A percentile compares a stretch with the other conserved stretches of the same genome.
phyloP scores from a whole-genome alignment of 176 grass and related monocot species.

The Juncus inflexus region DNA sequence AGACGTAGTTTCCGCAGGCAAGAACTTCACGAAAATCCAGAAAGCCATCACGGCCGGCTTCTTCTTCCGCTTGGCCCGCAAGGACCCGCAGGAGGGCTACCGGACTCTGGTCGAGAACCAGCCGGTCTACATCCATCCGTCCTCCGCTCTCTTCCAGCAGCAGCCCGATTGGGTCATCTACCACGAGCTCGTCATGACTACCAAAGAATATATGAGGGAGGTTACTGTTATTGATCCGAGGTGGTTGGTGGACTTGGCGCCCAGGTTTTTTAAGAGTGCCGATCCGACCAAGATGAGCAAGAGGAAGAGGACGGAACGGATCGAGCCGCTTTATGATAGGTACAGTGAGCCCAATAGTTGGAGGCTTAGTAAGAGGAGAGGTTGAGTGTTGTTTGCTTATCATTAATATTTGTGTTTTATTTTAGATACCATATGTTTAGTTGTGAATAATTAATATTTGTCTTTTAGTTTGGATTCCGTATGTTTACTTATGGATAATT shows the following conservation, averaged over 20 bases:
- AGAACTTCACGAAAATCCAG: constrained; percentile 84
- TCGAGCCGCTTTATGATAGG: constrained; percentile 81
- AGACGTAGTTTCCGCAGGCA: constrained; percentile 70
- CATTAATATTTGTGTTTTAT: too few species aligned
- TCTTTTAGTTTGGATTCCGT: too few species aligned
- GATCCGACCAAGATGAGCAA: constrained; percentile 95
- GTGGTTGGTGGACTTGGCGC: constrained; percentile 72
- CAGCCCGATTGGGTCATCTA: constrained; percentile 95
- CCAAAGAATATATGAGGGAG: constrained; percentile 88
- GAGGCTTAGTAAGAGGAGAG: constrained; percentile 84
- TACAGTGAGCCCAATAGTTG: constrained; percentile 91
- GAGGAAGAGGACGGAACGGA: constrained; percentile 78
- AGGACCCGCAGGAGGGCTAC: constrained; percentile 91
- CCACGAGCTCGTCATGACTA: constrained; percentile 88
- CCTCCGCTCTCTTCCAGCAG: constrained; percentile 79
- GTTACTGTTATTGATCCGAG: constrained; percentile 76
- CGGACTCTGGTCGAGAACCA: constrained; percentile 68
- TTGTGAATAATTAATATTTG: too few species aligned
- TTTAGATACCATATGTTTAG: too few species aligned
- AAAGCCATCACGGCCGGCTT: constrained; percentile 94
- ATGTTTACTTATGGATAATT: too few species aligned
- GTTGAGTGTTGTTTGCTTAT: constrained; percentile 31
- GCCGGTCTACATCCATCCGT: constrained; percentile 81
- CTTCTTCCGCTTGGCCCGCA: constrained; percentile 77
- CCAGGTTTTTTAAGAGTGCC: constrained; percentile 67